A percentile compares a stretch with the other conserved stretches of the same genome.
These are phyloP conservation scores for Cercospora janseana DNA, from an alignment of 2,329 filamentous ascomycete species.

Conservation along the genomic window DNA sequence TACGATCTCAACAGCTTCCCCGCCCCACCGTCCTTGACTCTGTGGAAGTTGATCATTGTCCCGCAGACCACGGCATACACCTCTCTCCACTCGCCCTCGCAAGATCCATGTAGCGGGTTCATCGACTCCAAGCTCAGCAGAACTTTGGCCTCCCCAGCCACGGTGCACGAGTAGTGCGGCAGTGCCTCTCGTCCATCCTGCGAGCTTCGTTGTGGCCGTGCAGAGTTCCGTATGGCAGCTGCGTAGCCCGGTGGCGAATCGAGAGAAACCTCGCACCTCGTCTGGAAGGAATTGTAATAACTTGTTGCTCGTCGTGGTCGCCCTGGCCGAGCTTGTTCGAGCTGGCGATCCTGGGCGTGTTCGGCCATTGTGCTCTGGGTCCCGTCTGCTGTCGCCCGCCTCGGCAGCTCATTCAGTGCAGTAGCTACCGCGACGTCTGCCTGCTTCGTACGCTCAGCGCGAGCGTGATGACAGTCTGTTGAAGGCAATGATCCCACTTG, in stretches of 20 bases:
- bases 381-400: not conserved
- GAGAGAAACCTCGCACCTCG: conserved; percentile 30
- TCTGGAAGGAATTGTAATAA: conserved; percentile 39
- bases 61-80: conserved; percentile 65
- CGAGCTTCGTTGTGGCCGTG: conserved; percentile 14
- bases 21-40: conserved; percentile 57
- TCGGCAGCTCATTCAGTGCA: conserved; percentile 4
- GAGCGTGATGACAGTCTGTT: not conserved
- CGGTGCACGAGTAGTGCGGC: conserved; percentile 38
- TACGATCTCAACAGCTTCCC: conserved; percentile 65
- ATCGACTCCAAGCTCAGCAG: conserved; percentile 37
- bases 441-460: not conserved
- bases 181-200: conserved; percentile 30
- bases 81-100: conserved; percentile 37
- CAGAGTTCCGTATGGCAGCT: conserved; percentile 24
- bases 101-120: conserved; percentile 33
- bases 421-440: conserved; percentile 6
- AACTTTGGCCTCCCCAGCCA: conserved; percentile 34
- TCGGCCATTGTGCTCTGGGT: not conserved
- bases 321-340: conserved; percentile 11
- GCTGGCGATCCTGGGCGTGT: conserved; percentile 6
- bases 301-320: conserved; percentile 32
- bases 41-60: conserved; percentile 65
- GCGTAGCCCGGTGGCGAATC: conserved; percentile 38
- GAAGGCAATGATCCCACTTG: not conserved